Evolutionary conservation across 2,329 filamentous ascomycete genomes (phyloP).

Genomic region (Phoma sp.): DNA sequence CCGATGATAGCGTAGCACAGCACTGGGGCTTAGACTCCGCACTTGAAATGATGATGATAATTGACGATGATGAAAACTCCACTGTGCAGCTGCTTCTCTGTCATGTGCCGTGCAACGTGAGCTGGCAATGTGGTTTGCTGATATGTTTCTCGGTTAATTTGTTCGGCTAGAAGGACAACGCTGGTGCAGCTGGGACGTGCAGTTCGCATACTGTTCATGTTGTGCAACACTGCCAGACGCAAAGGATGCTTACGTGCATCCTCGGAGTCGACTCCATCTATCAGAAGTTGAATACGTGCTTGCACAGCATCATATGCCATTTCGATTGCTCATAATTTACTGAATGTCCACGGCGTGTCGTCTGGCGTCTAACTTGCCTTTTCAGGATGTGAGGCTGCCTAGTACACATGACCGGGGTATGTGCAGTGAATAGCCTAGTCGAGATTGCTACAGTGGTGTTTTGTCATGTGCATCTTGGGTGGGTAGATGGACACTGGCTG

Average conservation of each 20-base stretch:
- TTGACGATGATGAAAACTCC: slow-evolving; percentile 1
- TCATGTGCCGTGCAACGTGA: slow-evolving; percentile 5
- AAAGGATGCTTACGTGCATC: slow-evolving; percentile 9
- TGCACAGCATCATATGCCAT: too few species aligned
- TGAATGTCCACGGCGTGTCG: neutral
- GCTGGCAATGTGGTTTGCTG: neutral
- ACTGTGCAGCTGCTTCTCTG: neutral
- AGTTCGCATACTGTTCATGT: slow-evolving; percentile 20
- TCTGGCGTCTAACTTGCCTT: neutral
- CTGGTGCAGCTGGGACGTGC: slow-evolving; percentile 1
- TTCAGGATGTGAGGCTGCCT: neutral
- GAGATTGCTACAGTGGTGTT: neutral
- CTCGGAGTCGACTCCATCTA: neutral
- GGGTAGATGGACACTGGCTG: neutral
- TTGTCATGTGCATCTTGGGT: neutral
- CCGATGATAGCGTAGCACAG: slow-evolving; percentile 1
- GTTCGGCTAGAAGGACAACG: slow-evolving; percentile 5
- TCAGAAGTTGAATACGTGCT: neutral
- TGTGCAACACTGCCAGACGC: slow-evolving; percentile 10
- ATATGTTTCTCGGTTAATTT: neutral
- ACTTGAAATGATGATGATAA: slow-evolving; percentile 1
- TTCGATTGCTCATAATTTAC: too few species aligned
- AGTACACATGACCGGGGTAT: neutral
- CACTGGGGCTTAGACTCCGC: slow-evolving; percentile 3
- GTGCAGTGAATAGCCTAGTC: neutral